These are phyloP conservation scores for Entomortierella chlamydospora DNA, from an alignment of 192 early-diverging fungal species.

Conservation along the genomic window DNA sequence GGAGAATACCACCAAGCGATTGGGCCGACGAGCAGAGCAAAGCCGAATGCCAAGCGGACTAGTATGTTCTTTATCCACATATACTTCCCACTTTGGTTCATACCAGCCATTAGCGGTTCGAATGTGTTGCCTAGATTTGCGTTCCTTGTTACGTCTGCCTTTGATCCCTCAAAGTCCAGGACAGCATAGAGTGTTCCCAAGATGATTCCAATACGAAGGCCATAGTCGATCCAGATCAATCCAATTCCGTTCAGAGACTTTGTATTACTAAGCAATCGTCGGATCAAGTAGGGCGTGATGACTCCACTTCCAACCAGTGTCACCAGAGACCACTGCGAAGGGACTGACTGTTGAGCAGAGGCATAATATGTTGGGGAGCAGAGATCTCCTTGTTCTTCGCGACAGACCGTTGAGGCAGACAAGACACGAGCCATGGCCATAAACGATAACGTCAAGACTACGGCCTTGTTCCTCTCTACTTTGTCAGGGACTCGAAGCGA, in stretches of 20 bases:
- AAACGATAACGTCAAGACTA: conserved; percentile 59
- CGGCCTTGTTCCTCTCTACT: conserved; percentile 48
- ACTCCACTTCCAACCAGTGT: conserved; percentile 59
- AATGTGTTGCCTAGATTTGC: conserved; percentile 32
- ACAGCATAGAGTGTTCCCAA: conserved; percentile 67
- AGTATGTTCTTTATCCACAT: conserved; percentile 58
- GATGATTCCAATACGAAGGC: conserved; percentile 66
- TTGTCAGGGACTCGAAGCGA: conserved; percentile 40
- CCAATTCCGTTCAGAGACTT: conserved; percentile 67
- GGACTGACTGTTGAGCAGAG: conserved; percentile 61
- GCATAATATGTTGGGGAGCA: conserved; percentile 89
- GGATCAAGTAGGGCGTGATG: conserved; percentile 54
- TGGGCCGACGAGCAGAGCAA: conserved; percentile 63
- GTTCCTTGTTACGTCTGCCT: conserved; percentile 10
- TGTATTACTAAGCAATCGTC: conserved; percentile 55
- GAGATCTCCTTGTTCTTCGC: conserved; percentile 86
- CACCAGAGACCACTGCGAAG: conserved; percentile 62
- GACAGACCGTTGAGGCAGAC: conserved; percentile 80
- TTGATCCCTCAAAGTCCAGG: conserved; percentile 60
- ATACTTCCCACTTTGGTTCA: conserved; percentile 28
- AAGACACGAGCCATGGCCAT: conserved; percentile 68
- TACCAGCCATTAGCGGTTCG: conserved; percentile 29
- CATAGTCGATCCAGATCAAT: conserved; percentile 65
- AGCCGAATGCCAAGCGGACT: conserved; percentile 66
- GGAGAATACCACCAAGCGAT: conserved; percentile 66